These are phyloP conservation scores for Barnettozyma salicaria DNA, from an alignment of 805 yeast species.

Conservation along the genomic window DNA sequence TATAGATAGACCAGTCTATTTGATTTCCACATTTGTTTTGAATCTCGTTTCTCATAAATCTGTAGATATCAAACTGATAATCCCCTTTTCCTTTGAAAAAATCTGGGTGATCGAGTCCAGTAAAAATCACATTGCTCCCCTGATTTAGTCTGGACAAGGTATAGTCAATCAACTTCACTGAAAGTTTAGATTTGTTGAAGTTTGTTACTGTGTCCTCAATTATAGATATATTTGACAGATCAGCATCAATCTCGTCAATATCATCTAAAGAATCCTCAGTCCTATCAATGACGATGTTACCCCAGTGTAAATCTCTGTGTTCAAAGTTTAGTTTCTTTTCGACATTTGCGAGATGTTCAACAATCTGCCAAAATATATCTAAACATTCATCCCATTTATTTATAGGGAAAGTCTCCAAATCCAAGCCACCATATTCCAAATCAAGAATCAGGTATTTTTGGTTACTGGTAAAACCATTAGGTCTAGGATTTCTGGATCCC, in stretches of 20 bases:
- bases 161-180: slow-evolving; percentile 52
- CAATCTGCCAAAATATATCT: slow-evolving; percentile 50
- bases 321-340: slow-evolving; percentile 53
- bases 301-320: slow-evolving; percentile 67
- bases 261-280: slow-evolving; percentile 13
- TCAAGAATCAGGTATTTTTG: slow-evolving; percentile 32
- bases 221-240: slow-evolving; percentile 15
- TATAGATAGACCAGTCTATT: slow-evolving; percentile 42
- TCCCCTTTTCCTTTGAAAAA: slow-evolving; percentile 58
- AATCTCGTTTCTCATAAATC: slow-evolving; percentile 41
- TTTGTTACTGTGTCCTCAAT: slow-evolving; percentile 10
- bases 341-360: slow-evolving; percentile 41
- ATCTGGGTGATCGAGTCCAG: slow-evolving; percentile 58
- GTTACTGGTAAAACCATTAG: slow-evolving; percentile 29
- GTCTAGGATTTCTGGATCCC: slow-evolving; percentile 33
- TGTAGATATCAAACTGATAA: slow-evolving; percentile 55
- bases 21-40: slow-evolving; percentile 16
- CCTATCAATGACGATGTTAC: slow-evolving; percentile 47
- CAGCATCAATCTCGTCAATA: slow-evolving; percentile 21
- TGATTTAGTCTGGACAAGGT: slow-evolving; percentile 47
- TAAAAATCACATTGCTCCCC: slow-evolving; percentile 32
- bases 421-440: slow-evolving; percentile 37
- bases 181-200: slow-evolving; percentile 8
- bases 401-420: slow-evolving; percentile 39
- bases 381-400: slow-evolving; percentile 34